These are phyloP conservation scores for Remersonia thermophila DNA, from an alignment of 2,329 filamentous ascomycete genomes.

Conservation along the genomic window DNA sequence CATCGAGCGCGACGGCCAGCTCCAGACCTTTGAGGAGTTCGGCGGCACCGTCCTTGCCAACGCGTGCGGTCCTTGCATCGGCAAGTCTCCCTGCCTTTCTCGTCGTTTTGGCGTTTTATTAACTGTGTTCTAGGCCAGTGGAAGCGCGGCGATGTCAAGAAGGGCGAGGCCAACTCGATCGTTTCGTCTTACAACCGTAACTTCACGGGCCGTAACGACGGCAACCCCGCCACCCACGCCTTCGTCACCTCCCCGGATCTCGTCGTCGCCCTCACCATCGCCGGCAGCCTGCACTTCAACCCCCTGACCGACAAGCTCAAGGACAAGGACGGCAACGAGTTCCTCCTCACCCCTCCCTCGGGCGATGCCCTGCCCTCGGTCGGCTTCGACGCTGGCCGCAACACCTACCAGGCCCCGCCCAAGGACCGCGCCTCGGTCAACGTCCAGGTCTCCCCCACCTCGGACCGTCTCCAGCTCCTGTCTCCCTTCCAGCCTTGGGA, in stretches of 20 bases:
- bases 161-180: slow-evolving; percentile 92
- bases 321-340: slow-evolving; percentile 94
- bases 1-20: slow-evolving; percentile 78
- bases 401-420: slow-evolving; percentile 95
- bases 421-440: slow-evolving; percentile 57
- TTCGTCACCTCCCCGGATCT: slow-evolving; percentile 37
- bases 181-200: slow-evolving; percentile 99
- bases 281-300: slow-evolving; percentile 62
- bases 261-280: slow-evolving; percentile 29
- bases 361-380: slow-evolving; percentile 67
- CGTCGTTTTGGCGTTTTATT: too few relatives aligned
- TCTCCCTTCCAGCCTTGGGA: slow-evolving; percentile 80
- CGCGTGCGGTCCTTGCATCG: slow-evolving; percentile 85
- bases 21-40: slow-evolving; percentile 91
- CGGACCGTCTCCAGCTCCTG: slow-evolving; percentile 89
- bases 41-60: slow-evolving; percentile 92
- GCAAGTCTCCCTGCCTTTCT: too few relatives aligned
- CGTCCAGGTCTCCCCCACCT: slow-evolving; percentile 77
- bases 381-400: slow-evolving; percentile 77
- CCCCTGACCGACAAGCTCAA: slow-evolving; percentile 83
- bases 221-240: slow-evolving; percentile 33
- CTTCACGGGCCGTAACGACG: slow-evolving; percentile 90
- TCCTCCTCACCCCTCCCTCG: slow-evolving; percentile 68
- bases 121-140: slow-evolving; percentile 45
- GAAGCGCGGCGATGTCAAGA: slow-evolving; percentile 87